phyloP scores from a whole-genome alignment of 768 basidiomycete genomes.

The Porpolomopsis calyptriformis region DNA sequence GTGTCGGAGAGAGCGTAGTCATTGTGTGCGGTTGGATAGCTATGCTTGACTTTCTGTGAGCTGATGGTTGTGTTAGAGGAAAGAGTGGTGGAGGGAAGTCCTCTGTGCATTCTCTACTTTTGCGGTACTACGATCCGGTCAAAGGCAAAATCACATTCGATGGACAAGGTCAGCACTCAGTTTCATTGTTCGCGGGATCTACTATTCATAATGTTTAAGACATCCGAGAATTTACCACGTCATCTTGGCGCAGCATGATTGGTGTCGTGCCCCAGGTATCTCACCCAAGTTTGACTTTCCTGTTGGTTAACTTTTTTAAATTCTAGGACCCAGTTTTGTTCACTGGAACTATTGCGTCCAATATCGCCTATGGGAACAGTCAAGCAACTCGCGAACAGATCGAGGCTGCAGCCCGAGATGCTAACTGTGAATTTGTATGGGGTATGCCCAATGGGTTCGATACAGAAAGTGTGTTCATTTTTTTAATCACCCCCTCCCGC shows the following conservation, averaged over 20 bases:
- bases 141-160: conserved; percentile 75
- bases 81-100: conserved; percentile 93
- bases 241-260: conserved; percentile 81
- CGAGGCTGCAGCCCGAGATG: conserved; percentile 77
- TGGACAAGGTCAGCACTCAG: conserved; percentile 50
- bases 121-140: conserved; percentile 86
- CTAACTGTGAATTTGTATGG: conserved; percentile 96
- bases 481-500: neutral
- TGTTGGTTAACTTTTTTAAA: neutral
- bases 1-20: conserved; percentile 79
- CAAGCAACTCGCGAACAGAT: conserved; percentile 72
- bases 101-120: conserved; percentile 75
- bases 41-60: conserved; percentile 1
- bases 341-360: conserved; percentile 87
- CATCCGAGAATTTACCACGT: conserved; percentile 74
- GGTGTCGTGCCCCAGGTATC: conserved; percentile 78
- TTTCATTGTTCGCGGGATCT: conserved; percentile 8
- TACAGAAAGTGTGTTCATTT: conserved; percentile 63
- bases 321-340: conserved; percentile 79
- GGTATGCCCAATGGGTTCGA: conserved; percentile 91
- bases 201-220: conserved; percentile 33
- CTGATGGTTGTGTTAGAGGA: conserved; percentile 40
- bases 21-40: conserved; percentile 52
- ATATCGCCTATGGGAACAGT: conserved; percentile 82
- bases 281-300: neutral